Evolutionary conservation across 129 eudicot species (phyloP), one percentile per base, ranked within the genome.

Genomic region (Tagetes patula): DNA sequence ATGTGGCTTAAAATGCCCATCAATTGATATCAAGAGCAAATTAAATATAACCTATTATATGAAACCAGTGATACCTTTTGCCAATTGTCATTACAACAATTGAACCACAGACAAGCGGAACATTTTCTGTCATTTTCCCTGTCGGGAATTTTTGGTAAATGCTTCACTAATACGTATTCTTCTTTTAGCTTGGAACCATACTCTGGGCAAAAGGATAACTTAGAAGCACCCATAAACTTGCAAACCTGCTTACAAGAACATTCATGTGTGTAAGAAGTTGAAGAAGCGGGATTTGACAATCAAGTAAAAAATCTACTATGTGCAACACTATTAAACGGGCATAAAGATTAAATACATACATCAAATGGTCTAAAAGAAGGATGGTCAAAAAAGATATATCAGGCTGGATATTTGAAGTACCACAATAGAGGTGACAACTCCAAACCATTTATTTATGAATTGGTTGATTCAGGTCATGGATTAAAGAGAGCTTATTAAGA

Each of bases 1-100:
- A 7, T 55, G 36, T 55, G 62, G 34, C 55, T 45, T 9, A 27
- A 10, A 39, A 58, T 31, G 32, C 66, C 43, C 59, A 76, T 20
- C 37, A 30, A 9, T 64, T 75, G 72, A 75, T 59, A 74, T 8
- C 65, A 39, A 49, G 42, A 50, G 42, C 59, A 59, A 39, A 37
- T 59, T 68, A 13, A 58, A 36, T 58, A 77, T 69, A 12, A 20
- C 14, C 36, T 61, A 0, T 59, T 27, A 48, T 62, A 75, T 48
- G n/a, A 71, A 73, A 40, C 10, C 60, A 60, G 65, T 33, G 40
- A 42, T 70, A 93, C 99, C 99, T 94, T 94, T 80, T 94, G 99
- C 99, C 99, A 94, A 75, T 88, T 90, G 85, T 94, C 96, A 80
- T 91, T 86, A 75, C 99, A 94, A 67, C 99, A 94, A 86, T 85